A percentile compares a stretch with the other conserved stretches of the same genome.
These are phyloP conservation scores for Crithidia fasciculata DNA, from an alignment of 208 protist species.

Conservation along the genomic window DNA sequence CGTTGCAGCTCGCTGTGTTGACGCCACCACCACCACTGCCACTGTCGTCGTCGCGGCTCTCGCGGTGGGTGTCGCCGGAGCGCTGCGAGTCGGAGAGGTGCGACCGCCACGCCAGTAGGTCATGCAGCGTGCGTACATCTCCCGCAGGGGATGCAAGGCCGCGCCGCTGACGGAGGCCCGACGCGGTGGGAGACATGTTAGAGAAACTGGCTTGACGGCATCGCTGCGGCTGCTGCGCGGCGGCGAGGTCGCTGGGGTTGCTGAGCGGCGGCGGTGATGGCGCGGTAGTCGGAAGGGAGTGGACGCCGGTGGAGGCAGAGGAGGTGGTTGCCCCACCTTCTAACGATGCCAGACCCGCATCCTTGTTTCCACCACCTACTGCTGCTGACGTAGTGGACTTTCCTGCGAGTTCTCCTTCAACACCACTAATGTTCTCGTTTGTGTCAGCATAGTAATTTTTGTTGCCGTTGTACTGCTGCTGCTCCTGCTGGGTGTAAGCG, in stretches of 20 bases:
- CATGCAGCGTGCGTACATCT: slow-evolving; percentile 17
- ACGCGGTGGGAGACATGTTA: not conserved
- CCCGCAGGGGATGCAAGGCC: not conserved
- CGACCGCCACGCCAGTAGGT: slow-evolving; percentile 18
- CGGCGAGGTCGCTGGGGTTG: too few species aligned
- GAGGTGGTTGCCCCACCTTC: too few species aligned
- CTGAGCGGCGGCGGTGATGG: too few species aligned
- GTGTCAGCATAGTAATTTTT: too few species aligned
- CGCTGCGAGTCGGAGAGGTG: slow-evolving; percentile 13
- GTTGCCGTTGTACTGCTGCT: not conserved
- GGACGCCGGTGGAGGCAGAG: too few species aligned
- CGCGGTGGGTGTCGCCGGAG: not conserved
- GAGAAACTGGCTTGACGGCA: not conserved
- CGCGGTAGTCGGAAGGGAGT: too few species aligned
- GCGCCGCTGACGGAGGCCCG: not conserved
- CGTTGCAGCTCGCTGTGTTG: not conserved
- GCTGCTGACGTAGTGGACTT: too few species aligned
- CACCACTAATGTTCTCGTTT: too few species aligned
- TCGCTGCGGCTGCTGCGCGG: not conserved
- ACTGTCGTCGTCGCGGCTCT: not conserved
- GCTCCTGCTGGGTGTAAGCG: not conserved
- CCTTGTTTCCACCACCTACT: too few species aligned
- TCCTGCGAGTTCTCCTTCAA: too few species aligned
- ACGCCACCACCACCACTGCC: too few species aligned
- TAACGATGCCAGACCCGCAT: too few species aligned